Conservation (phyloP, 495 filamentous ascomycete genomes). For the Penicillium simplicissimum region DNA sequence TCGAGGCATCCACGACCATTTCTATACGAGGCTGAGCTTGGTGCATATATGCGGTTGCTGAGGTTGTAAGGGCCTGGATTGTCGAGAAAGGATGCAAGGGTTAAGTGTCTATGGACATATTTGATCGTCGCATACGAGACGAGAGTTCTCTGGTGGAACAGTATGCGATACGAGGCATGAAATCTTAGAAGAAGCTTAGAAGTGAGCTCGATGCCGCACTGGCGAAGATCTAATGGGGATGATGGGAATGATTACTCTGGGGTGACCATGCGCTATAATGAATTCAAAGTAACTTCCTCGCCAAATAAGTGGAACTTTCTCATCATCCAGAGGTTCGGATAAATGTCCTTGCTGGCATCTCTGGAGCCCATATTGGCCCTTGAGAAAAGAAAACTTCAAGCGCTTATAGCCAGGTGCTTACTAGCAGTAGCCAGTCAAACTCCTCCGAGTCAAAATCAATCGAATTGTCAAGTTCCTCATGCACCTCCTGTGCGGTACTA, state of each 20-base stretch:
- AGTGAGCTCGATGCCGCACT: not conserved
- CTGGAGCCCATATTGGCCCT: no score
- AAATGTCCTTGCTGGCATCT: no score
- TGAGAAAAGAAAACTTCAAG: no score
- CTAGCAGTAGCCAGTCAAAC: no score
- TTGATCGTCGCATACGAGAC: conserved; percentile 63
- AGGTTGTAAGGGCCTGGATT: conserved; percentile 52
- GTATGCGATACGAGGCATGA: conserved; percentile 25
- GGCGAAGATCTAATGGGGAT: not conserved
- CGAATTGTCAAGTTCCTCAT: no score
- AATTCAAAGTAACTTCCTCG: no score
- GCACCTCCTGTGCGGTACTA: no score
- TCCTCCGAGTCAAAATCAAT: no score
- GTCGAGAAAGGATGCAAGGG: conserved; percentile 60
- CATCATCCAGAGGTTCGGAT: no score
- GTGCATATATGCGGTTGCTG: conserved; percentile 60
- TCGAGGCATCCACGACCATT: conserved; percentile 71
- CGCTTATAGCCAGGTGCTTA: no score
- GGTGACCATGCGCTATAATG: not conserved
- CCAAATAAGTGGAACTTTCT: no score
- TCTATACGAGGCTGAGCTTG: conserved; percentile 60
- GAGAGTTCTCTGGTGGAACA: conserved; percentile 26
- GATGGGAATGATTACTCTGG: not conserved
- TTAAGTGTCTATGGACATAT: conserved; percentile 71
- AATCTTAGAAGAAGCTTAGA: conserved; percentile 5